Base-by-base conservation (phyloP, 192 early-diverging fungal species). In the Umbelopsis sp. region DNA sequence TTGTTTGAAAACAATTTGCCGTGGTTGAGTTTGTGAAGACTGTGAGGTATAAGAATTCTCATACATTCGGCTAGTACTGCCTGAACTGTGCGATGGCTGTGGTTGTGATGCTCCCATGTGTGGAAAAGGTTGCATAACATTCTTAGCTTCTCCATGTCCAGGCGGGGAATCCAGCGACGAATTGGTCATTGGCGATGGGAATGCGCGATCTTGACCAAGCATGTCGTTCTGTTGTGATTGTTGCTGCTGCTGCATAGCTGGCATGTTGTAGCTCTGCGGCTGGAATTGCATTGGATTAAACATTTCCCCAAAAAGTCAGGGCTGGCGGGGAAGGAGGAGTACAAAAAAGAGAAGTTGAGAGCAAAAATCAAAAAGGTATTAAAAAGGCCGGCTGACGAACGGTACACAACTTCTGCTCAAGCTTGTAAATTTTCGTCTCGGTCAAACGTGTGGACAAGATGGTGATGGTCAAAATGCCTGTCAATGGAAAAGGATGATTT, bases 101-200 rank as follows among this genome's bases (percentile, higher is more conserved):
- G 27, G 64, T 44, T 72, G 30, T 46, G 33, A 21, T 22, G 21
- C 30, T n/a, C 4, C 16, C 46, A 44, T 65, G 47, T 30, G 48
- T 37, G 49, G 49, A 27, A 45, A 64, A 13, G 46, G 46, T 18
- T 71, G 44, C 49, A 46, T 67, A 25, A 25, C 23, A 49, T 30
- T 71, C 46, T 23, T 55, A 49, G 49, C 49, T 35, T 74, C 55
- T 6, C 25, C 11, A 12, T 52, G 49, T 41, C 53, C 49, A 44
- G 72, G 72, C 20, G 72, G 72, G 25, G 72, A 74, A 64, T 74
- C 72, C 47, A 69, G 33, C 11, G 67, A 69, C 13, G 72, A 69
- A 12, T 67, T 64, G n/a, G 72, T 68, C 22, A 74, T 68, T 16
- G 72, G 72, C 12, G 72, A 74, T 16, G 66, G 72, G 41, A 74